phyloP scores from a whole-genome alignment of 2,329 filamentous ascomycete species.

The Phaeosphaeria sp. region DNA sequence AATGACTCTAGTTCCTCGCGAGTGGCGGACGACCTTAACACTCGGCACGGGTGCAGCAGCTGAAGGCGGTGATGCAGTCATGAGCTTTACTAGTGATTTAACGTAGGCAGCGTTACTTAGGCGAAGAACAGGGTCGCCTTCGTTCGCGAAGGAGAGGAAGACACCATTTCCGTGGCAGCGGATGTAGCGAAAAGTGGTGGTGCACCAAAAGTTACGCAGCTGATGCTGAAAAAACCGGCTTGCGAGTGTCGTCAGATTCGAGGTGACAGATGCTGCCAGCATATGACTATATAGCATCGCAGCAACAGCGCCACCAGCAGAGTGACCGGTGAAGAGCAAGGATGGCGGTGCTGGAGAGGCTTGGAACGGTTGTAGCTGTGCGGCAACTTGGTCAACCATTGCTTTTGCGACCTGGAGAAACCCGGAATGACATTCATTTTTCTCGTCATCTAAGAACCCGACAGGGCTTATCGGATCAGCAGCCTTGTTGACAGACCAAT shows the following conservation, averaged over 20 bases:
- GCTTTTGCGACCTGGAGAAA: conserved; percentile 75
- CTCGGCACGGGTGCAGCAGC: background rate
- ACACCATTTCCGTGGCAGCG: conserved; percentile 56
- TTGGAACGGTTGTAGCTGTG: conserved; percentile 69
- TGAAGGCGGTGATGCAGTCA: conserved; percentile 7
- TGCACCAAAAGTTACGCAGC: conserved; percentile 80
- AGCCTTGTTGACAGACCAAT: conserved; percentile 10
- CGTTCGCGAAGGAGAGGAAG: conserved; percentile 78
- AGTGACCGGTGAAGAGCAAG: conserved; percentile 80
- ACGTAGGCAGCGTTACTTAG: conserved; percentile 14
- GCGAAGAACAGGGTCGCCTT: conserved; percentile 77
- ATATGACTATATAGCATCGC: conserved; percentile 79
- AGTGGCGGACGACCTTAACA: conserved; percentile 3
- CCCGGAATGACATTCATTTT: conserved; percentile 77
- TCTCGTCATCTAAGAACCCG: conserved; percentile 63
- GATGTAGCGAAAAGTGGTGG: conserved; percentile 74
- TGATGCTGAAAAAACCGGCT: conserved; percentile 73
- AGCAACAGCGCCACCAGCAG: conserved; percentile 79
- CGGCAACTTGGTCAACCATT: conserved; percentile 74
- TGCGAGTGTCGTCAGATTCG: conserved; percentile 70
- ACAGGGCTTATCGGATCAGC: conserved; percentile 4
- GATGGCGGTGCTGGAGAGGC: conserved; percentile 65
- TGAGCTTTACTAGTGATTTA: conserved; percentile 10
- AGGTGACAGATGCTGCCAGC: conserved; percentile 65
- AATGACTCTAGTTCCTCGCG: conserved; percentile 1